Evolutionary conservation across 2,329 filamentous ascomycete species (phyloP).

Genomic region (Leptodontidium sp.): DNA sequence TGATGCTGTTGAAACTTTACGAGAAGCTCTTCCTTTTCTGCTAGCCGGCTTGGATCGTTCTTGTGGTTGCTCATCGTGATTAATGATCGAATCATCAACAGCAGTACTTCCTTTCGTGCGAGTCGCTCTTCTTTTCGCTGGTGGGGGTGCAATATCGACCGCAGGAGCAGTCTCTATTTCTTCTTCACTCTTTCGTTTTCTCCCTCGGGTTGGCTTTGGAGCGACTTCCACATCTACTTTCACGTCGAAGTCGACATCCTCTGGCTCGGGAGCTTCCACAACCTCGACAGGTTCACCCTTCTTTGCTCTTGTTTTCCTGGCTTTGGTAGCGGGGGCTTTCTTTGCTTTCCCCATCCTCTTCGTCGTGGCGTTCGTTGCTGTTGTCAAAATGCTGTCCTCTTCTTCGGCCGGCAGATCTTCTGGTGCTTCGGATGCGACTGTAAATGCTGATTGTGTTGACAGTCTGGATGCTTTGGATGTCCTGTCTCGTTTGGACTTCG

Average conservation of each 20-base stretch:
- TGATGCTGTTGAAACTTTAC: slow-evolving; percentile 59
- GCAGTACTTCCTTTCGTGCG: slow-evolving; percentile 54
- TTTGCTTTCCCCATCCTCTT: slow-evolving; percentile 60
- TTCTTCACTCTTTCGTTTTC: slow-evolving; percentile 44
- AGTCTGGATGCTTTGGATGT: slow-evolving; percentile 75
- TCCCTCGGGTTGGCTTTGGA: slow-evolving; percentile 40
- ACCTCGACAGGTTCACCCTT: slow-evolving; percentile 63
- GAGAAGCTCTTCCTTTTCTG: slow-evolving; percentile 58
- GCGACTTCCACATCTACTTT: slow-evolving; percentile 35
- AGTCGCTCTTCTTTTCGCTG: slow-evolving; percentile 52
- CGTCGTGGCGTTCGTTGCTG: slow-evolving; percentile 65
- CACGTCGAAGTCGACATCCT: slow-evolving; percentile 45
- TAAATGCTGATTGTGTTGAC: slow-evolving; percentile 65
- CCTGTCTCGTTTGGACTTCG: slow-evolving; percentile 60
- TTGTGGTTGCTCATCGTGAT: slow-evolving; percentile 53
- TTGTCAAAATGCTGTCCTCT: slow-evolving; percentile 69
- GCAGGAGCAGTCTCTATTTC: slow-evolving; percentile 19
- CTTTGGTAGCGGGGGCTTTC: slow-evolving; percentile 61
- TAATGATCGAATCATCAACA: slow-evolving; percentile 42
- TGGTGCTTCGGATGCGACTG: slow-evolving; percentile 57
- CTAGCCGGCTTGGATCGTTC: slow-evolving; percentile 50
- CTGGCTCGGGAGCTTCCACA: slow-evolving; percentile 47
- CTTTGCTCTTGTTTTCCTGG: slow-evolving; percentile 57
- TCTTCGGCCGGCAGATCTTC: slow-evolving; percentile 56
- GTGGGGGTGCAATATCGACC: slow-evolving; percentile 31